Evolutionary conservation across 2,329 filamentous ascomycete genomes (phyloP).

Genomic region (Penicillium sp.): DNA sequence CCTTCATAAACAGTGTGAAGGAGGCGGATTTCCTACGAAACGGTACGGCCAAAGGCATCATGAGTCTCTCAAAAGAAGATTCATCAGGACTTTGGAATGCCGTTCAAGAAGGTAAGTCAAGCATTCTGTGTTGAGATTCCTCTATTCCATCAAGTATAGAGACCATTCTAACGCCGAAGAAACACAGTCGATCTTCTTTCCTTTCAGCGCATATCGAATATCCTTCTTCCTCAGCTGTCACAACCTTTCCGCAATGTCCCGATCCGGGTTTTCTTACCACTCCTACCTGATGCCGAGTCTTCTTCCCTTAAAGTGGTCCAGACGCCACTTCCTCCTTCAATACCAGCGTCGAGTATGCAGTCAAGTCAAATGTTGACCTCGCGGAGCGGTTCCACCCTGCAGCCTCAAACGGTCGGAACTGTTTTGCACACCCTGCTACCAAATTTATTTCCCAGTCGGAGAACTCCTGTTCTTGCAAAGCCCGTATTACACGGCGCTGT

Average conservation of each 20-base stretch:
- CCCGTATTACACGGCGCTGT: constrained; percentile 77
- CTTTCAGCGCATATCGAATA: constrained; percentile 66
- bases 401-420: constrained; percentile 63
- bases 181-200: constrained; percentile 58
- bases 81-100: constrained; percentile 74
- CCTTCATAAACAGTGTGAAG: constrained; percentile 62
- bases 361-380: constrained; percentile 18
- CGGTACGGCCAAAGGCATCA: constrained; percentile 79
- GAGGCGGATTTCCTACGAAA: constrained; percentile 82
- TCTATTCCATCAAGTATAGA: neutral
- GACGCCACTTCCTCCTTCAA: constrained; percentile 54
- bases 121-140: neutral
- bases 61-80: constrained; percentile 76
- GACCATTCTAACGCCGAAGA: neutral
- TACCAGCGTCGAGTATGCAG: constrained; percentile 26
- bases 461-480: constrained; percentile 73
- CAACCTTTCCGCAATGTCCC: constrained; percentile 74
- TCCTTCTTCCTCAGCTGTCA: constrained; percentile 61
- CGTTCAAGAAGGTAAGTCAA: constrained; percentile 57
- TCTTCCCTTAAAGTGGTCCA: constrained; percentile 61
- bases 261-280: constrained; percentile 73
- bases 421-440: constrained; percentile 69
- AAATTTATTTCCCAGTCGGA: constrained; percentile 72
- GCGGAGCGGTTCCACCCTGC: constrained; percentile 27
- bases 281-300: constrained; percentile 47